These are phyloP conservation scores for Phytophthora podocarpi DNA, from an alignment of 352 stramenopile genomes.

Conservation along the genomic window DNA sequence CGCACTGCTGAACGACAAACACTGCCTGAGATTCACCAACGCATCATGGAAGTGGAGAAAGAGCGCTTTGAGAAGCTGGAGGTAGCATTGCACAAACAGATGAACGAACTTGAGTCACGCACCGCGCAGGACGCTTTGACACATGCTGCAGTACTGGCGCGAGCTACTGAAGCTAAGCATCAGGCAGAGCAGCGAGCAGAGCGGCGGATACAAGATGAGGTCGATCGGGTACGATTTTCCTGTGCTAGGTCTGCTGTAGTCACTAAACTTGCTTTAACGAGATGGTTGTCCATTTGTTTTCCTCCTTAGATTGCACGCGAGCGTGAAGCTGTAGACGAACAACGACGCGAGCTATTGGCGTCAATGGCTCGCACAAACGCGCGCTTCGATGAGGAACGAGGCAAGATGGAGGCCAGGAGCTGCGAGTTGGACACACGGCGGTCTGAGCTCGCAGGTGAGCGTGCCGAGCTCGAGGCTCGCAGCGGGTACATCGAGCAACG, in stretches of 20 bases:
- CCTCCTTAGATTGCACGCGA: conserved; percentile 57
- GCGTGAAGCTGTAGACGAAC: conserved; percentile 71
- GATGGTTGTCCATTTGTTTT: background rate
- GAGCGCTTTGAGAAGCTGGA: conserved; percentile 75
- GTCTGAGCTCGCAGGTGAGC: conserved; percentile 67
- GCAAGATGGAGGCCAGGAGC: conserved; percentile 60
- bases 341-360: conserved; percentile 69
- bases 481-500: conserved; percentile 58
- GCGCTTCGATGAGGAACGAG: conserved; percentile 73
- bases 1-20: conserved; percentile 56
- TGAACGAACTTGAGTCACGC: conserved; percentile 59
- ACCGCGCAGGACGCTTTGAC: conserved; percentile 45
- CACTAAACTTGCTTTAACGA: background rate
- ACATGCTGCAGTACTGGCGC: conserved; percentile 45
- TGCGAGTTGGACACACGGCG: conserved; percentile 59
- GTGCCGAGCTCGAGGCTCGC: conserved; percentile 54
- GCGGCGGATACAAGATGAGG: conserved; percentile 61
- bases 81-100: conserved; percentile 48
- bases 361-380: conserved; percentile 53
- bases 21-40: conserved; percentile 63
- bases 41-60: conserved; percentile 59
- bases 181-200: conserved; percentile 67
- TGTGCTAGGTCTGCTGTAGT: background rate
- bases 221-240: conserved; percentile 41
- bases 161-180: conserved; percentile 37